Evolutionary conservation across 148 eudicot species (phyloP).

Genomic region (Amaranthus cruentus): DNA sequence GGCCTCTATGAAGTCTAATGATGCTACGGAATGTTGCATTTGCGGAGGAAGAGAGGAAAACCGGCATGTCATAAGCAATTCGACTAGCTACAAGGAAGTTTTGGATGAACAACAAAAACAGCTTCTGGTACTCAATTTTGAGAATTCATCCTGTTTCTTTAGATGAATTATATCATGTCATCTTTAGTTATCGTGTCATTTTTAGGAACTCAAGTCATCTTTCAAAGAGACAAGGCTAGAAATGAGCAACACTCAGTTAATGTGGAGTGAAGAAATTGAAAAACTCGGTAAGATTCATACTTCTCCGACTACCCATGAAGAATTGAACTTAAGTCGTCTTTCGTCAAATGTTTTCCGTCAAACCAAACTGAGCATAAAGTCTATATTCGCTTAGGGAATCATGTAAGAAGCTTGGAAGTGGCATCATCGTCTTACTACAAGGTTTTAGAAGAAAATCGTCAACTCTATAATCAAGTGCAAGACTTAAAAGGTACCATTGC

Average conservation of each 20-base stretch:
- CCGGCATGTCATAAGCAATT: slow-evolving; percentile 16
- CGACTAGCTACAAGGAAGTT: slow-evolving; percentile 31
- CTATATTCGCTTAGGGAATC: slow-evolving; percentile 40
- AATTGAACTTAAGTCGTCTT: no score
- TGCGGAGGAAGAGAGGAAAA: slow-evolving; percentile 58
- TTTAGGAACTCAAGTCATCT: slow-evolving; percentile 59
- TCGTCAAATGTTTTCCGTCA: no score
- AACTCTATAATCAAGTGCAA: slow-evolving; percentile 84
- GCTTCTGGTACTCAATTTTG: slow-evolving; percentile 42
- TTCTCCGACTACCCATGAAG: no score
- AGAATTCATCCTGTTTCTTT: neutral
- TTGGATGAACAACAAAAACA: slow-evolving; percentile 59
- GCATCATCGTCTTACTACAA: slow-evolving; percentile 84
- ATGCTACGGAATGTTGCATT: slow-evolving; percentile 51
- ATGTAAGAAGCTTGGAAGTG: slow-evolving; percentile 65
- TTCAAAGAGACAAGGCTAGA: slow-evolving; percentile 48
- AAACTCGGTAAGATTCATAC: slow-evolving; percentile 51
- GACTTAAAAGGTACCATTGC: slow-evolving; percentile 70
- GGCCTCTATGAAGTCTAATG: slow-evolving; percentile 35
- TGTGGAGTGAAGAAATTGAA: slow-evolving; percentile 67
- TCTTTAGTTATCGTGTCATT: neutral
- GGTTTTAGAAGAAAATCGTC: slow-evolving; percentile 87
- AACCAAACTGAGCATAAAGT: no score
- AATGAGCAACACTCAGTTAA: slow-evolving; percentile 43
- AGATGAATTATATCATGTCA: neutral